Conservation (phyloP, 1,139 yeast species). For the Sugiyamaella paludigena region DNA sequence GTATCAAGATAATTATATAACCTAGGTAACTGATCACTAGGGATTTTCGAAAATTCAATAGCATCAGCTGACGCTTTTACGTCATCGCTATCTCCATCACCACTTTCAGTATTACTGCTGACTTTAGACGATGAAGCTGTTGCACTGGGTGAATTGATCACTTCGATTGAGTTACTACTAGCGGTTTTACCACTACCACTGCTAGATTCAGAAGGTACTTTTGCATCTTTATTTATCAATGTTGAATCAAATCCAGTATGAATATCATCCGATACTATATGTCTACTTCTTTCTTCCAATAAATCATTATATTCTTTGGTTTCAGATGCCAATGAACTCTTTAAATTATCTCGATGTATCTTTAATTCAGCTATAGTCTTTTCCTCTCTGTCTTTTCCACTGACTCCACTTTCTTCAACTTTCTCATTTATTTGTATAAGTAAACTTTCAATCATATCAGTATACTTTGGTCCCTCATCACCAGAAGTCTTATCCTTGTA, state of each 20-base stretch:
- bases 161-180: slow-evolving; percentile 37
- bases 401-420: slow-evolving; percentile 36
- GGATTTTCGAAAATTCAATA: slow-evolving; percentile 57
- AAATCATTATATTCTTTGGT: slow-evolving; percentile 64
- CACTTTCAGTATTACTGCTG: too few species aligned
- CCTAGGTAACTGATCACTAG: slow-evolving; percentile 46
- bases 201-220: slow-evolving; percentile 15
- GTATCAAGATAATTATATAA: slow-evolving; percentile 53
- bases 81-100: slow-evolving; percentile 37
- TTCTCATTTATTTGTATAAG: slow-evolving; percentile 63
- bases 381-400: slow-evolving; percentile 19
- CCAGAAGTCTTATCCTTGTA: slow-evolving; percentile 46
- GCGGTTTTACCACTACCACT: not conserved
- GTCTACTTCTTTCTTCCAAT: slow-evolving; percentile 64
- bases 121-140: not conserved
- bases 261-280: slow-evolving; percentile 86
- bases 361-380: slow-evolving; percentile 30
- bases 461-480: slow-evolving; percentile 72
- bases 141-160: slow-evolving; percentile 30
- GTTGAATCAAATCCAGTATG: slow-evolving; percentile 94
- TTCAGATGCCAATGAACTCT: slow-evolving; percentile 51
- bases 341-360: slow-evolving; percentile 38
- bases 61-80: slow-evolving; percentile 63
- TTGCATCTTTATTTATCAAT: slow-evolving; percentile 60
- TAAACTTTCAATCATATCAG: slow-evolving; percentile 90